These are phyloP conservation scores for Lactifluus rugatus DNA, from an alignment of 768 basidiomycete genomes.

Conservation along the genomic window DNA sequence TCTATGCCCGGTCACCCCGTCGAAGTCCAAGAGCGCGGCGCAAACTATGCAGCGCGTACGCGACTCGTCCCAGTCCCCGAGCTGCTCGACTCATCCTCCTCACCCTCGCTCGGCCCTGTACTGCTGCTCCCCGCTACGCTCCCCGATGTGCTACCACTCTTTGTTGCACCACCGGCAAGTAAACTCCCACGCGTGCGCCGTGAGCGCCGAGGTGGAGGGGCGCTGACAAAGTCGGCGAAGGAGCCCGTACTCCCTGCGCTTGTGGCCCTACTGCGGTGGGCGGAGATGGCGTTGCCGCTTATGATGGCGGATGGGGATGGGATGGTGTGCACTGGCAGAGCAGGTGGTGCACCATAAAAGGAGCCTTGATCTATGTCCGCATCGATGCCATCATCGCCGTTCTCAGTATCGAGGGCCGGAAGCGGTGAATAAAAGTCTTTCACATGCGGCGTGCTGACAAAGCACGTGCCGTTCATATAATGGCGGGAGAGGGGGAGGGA, in stretches of 20 bases:
- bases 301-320: slow-evolving; percentile 12
- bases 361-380: slow-evolving; percentile 56
- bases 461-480: not conserved
- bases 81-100: slow-evolving; percentile 26
- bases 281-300: not conserved
- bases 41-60: not conserved
- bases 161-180: slow-evolving; percentile 18
- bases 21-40: not conserved
- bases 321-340: slow-evolving; percentile 49
- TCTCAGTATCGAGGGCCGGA: slow-evolving; percentile 22
- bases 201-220: slow-evolving; percentile 30
- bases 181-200: slow-evolving; percentile 19
- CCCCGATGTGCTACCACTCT: slow-evolving; percentile 13
- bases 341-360: not conserved
- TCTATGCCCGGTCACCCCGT: not conserved
- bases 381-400: slow-evolving; percentile 36
- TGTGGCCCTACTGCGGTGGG: slow-evolving; percentile 25
- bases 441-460: slow-evolving; percentile 3
- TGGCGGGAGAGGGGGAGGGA: slow-evolving; percentile 47
- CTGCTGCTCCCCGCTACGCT: slow-evolving; percentile 23
- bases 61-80: slow-evolving; percentile 4
- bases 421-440: slow-evolving; percentile 30
- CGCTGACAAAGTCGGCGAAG: slow-evolving; percentile 56
- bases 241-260: slow-evolving; percentile 31
- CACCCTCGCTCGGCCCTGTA: slow-evolving; percentile 32